Percentiles rank a stretch among this genome's conserved stretches.
phyloP scores from a whole-genome alignment of 495 filamentous ascomycete genomes.

The Penicillium riverlandense region DNA sequence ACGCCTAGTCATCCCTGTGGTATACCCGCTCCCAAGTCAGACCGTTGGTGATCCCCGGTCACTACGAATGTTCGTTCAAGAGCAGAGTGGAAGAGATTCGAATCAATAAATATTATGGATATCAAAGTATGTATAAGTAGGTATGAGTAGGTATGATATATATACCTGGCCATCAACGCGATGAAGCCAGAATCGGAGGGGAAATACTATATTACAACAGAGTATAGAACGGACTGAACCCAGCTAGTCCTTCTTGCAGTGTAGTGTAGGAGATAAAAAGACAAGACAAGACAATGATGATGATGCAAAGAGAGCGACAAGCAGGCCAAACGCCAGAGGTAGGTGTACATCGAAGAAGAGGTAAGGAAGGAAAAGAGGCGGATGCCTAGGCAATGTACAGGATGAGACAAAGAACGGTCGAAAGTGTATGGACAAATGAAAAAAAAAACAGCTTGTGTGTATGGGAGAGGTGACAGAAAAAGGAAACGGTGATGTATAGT shows the following conservation, averaged over 20 bases:
- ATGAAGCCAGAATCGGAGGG: no score
- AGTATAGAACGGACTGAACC: conserved; percentile 17
- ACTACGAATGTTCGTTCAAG: no score
- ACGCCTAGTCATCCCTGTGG: no score
- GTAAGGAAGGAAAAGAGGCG: conserved; percentile 5
- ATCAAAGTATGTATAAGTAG: conserved; percentile 1
- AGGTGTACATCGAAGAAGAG: conserved; percentile 1
- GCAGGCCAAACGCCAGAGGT: neutral
- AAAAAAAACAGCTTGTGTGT: conserved; percentile 9
- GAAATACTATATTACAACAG: conserved; percentile 32
- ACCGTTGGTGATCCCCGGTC: no score
- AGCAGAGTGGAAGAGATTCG: no score
- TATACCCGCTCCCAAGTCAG: no score
- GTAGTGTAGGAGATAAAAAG: neutral
- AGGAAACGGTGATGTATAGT: conserved; percentile 21
- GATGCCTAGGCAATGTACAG: neutral
- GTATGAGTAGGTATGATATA: conserved; percentile 12
- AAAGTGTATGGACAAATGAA: conserved; percentile 27
- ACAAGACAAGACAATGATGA: neutral
- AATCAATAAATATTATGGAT: neutral
- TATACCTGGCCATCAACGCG: conserved; percentile 5
- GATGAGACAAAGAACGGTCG: conserved; percentile 12
- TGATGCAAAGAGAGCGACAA: conserved; percentile 7
- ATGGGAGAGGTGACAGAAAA: conserved; percentile 13
- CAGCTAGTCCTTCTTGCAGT: conserved; percentile 13